Percentiles rank a stretch among this genome's conserved stretches.
These are phyloP conservation scores for Coelastrella sp. DNA, from an alignment of 139 green algal species.

Conservation along the genomic window DNA sequence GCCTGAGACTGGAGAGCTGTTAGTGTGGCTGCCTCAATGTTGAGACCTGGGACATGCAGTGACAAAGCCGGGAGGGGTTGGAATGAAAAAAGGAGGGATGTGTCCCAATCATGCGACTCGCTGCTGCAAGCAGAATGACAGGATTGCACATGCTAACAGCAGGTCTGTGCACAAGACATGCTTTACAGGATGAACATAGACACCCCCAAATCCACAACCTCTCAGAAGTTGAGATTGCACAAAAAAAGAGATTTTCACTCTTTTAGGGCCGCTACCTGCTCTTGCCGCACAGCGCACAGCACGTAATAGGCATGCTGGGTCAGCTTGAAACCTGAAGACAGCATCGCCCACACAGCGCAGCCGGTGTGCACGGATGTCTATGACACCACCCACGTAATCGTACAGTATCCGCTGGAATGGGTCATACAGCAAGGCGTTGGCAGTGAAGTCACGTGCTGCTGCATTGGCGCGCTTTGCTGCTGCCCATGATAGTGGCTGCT, in stretches of 20 bases:
- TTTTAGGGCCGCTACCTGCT: slow-evolving; percentile 35
- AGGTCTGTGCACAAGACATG: background rate
- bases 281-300: slow-evolving; percentile 68
- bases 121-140: no score
- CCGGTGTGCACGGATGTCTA: slow-evolving; percentile 53
- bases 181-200: background rate
- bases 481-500: slow-evolving; percentile 42
- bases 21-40: background rate
- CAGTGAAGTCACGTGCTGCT: slow-evolving; percentile 74
- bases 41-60: slow-evolving; percentile 1
- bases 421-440: slow-evolving; percentile 83
- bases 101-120: no score
- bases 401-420: slow-evolving; percentile 70
- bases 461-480: slow-evolving; percentile 62
- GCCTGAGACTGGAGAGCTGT: background rate
- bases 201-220: background rate
- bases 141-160: no score
- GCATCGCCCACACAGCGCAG: slow-evolving; percentile 62
- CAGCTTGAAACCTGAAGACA: slow-evolving; percentile 54
- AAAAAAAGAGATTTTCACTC: background rate
- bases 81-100: no score
- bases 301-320: slow-evolving; percentile 72
- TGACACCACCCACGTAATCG: slow-evolving; percentile 71
- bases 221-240: background rate
- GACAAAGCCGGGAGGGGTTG: background rate